Evolutionary conservation across 2,329 filamentous ascomycete genomes (phyloP), one percentile per base, ranked within the genome.

Genomic region (Fusarium continuum): DNA sequence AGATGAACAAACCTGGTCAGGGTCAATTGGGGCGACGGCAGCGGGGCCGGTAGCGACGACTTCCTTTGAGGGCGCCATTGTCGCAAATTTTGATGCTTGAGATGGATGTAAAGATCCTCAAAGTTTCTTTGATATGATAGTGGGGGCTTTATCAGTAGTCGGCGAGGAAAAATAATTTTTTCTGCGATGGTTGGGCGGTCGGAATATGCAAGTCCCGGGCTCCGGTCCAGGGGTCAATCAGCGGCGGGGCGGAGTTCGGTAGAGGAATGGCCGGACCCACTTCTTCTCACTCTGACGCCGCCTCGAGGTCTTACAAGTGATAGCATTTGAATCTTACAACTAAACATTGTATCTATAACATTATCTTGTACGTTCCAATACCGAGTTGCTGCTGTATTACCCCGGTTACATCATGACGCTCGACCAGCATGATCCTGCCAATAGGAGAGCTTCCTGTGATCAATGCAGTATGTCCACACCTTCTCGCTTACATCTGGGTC

Each of bases 51-150:
- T 63, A 38, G 70, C 69, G 53, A 69, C 74, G 50, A 80, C 68
- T 58, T 78, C 73, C 66, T 78, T 80, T 55, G 78, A 79, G 57
- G 77, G 73, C 22, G 77, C 74, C 79, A 80, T 81, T 61, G 57
- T 74, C 60, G 64, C 64, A 50, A 66, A 65, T 57, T 58, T 36
- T 59, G 62, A 45, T 64, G 52, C 50, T 47, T 34, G 46, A 53
- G 56, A 60, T 70, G 65, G n/a, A n/a, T n/a, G 25, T 41, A 60
- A 48, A 54, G 55, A 55, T 47, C 55, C 40, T 29, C 34, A 61
- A 51, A 67, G 60, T 71, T 60, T 69, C 53, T 68, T 65, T 67
- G 70, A 68, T 74, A 71, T 65, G 70, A 68, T 74, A 72, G 73
- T 72, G 69, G 67, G 65, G 63, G 57, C 61, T 65, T 61, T 66